Base-by-base conservation (phyloP, 176 grass and related monocot species). In the Raddia distichophylla region DNA sequence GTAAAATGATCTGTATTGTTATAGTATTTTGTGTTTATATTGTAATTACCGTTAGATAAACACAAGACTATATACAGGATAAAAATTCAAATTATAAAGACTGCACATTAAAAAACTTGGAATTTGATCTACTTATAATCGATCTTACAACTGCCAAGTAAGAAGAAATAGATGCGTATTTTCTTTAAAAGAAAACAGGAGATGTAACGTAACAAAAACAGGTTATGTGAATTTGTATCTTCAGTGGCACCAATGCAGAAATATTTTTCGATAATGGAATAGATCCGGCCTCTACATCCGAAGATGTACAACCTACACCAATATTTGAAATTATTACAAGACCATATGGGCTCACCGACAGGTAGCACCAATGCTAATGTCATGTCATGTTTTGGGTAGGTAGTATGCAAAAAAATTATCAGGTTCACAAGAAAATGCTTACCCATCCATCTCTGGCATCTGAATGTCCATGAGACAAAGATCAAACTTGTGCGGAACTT, bases 371-470 rank as follows among this genome's bases (percentile, higher is more conserved):
- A 10, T 59, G 35, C 65, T 70, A 48, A 73, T 34, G 40, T 45
- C 50, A 9, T 82, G 32, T 44, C 12, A 42, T 5, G 9, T 37
- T 70, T 27, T 49, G 16, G 37, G 37, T 40, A 4, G 53, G 32
- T 58, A 16, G 42, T 40, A 73, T 79, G 17, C 7, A 67, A 66
- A 50, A 50, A 45, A 58, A 71, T 44, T 35, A 16, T 54, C 17
- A 27, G 74, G 1, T 74, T 78, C 8, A 51, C 4, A 32, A 60
- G 34, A 4, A 49, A 80, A 64, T 67, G 16, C 93, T 80, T 88
- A 99, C 97, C 97, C 97, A 56, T 99, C 93, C 97, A 99, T 99
- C 86, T 95, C 97, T 17, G 97, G 97, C 97, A 99, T 99, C 77
- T 99, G 97, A 84, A 99, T 86, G 87, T 99, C 97, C 97, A 99